These are phyloP conservation scores for Hyphopichia fennica DNA, from an alignment of 1,139 yeast genomes.

Conservation along the genomic window DNA sequence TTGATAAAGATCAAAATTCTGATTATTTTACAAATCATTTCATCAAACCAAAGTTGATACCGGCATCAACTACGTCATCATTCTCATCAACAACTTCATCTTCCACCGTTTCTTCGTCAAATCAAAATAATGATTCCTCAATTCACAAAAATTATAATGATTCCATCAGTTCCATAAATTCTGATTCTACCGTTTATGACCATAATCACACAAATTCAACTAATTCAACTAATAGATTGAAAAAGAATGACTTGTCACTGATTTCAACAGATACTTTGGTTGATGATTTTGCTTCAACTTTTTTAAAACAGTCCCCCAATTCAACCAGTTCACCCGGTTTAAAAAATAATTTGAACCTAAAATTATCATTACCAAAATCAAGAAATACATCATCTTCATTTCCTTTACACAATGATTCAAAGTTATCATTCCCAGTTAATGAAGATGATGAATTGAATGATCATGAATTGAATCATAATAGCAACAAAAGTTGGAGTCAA, in stretches of 20 bases:
- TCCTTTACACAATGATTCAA: conserved; percentile 5
- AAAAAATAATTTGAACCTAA: conserved; percentile 7
- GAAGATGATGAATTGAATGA: conserved; percentile 12
- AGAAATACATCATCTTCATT: conserved; percentile 4
- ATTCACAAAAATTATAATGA: conserved; percentile 14
- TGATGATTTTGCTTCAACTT: conserved; percentile 13
- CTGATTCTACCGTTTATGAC: conserved; percentile 20
- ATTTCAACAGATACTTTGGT: conserved; percentile 26
- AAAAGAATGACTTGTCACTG: conserved; percentile 7
- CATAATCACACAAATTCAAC: conserved; percentile 5
- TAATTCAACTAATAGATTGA: background rate
- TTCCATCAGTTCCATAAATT: conserved; percentile 17
- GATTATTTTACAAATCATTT: conserved; percentile 4
- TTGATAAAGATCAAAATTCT: background rate
- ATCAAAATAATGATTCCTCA: too few species aligned
- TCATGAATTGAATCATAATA: conserved; percentile 3
- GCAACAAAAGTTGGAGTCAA: background rate
- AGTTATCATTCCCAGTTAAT: conserved; percentile 11
- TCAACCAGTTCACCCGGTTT: too few species aligned
- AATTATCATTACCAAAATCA: conserved; percentile 5
- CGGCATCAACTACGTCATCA: background rate
- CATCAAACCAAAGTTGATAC: background rate
- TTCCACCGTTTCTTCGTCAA: conserved; percentile 2
- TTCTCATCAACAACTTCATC: conserved; percentile 3
- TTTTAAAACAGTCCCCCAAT: too few species aligned